Evolutionary conservation across 1,139 yeast species (phyloP).

Genomic region (Blastobotrys capitulatus): DNA sequence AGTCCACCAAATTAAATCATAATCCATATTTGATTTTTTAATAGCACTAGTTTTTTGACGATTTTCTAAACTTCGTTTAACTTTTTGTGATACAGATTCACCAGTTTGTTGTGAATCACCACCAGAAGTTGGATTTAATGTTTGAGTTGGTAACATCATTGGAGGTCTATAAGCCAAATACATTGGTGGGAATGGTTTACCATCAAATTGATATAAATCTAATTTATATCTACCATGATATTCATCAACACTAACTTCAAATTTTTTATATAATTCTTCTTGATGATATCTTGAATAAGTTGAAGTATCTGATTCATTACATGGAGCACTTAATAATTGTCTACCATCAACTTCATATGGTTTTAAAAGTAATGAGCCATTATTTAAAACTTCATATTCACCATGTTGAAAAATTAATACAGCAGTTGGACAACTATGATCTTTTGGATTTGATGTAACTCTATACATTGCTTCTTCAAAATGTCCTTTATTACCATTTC

Average conservation of each 20-base stretch:
- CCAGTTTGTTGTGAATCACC: constrained; percentile 16
- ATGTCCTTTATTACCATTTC: constrained; percentile 48
- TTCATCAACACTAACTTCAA: constrained; percentile 54
- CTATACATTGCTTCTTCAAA: constrained; percentile 88
- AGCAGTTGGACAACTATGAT: constrained; percentile 81
- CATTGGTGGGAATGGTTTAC: constrained; percentile 76
- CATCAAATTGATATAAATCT: constrained; percentile 75
- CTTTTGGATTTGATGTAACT: constrained; percentile 60
- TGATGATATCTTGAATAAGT: constrained; percentile 68
- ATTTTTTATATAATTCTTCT: constrained; percentile 54
- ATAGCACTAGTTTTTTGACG: constrained; percentile 73
- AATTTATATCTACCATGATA: constrained; percentile 81
- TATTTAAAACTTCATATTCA: constrained; percentile 52
- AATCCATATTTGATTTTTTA: constrained; percentile 41
- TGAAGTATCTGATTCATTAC: constrained; percentile 46
- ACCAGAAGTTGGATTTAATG: constrained; percentile 73
- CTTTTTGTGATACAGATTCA: constrained; percentile 21
- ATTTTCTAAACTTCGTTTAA: constrained; percentile 58
- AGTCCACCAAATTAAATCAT: constrained; percentile 48
- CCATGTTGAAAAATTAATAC: constrained; percentile 88
- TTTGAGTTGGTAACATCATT: constrained; percentile 87
- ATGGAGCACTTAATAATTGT: constrained; percentile 84
- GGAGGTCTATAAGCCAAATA: constrained; percentile 93
- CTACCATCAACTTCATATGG: constrained; percentile 91
- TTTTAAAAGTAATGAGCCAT: constrained; percentile 62